These are phyloP conservation scores for Yarrowia osloensis DNA, from an alignment of 805 yeast species.

Conservation along the genomic window DNA sequence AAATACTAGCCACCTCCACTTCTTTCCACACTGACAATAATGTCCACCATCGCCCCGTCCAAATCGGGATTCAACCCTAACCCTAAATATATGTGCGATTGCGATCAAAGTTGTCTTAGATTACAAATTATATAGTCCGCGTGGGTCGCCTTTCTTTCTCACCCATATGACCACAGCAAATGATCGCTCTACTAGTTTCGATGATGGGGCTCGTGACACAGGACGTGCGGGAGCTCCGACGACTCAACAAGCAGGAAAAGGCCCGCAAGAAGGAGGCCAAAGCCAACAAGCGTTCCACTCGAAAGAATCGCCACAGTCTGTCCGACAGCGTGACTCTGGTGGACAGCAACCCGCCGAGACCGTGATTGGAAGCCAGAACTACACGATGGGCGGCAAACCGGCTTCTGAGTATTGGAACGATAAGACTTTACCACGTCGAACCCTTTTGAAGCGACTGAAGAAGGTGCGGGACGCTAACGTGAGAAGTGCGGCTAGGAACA, in stretches of 20 bases:
- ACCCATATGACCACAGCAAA: not conserved
- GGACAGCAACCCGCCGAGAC: not conserved
- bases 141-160: not conserved
- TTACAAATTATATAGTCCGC: not conserved
- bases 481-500: too few species aligned
- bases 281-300: not conserved
- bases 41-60: not conserved
- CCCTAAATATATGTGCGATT: not conserved
- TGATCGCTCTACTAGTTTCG: conserved; percentile 16
- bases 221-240: not conserved
- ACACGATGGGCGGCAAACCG: too few species aligned
- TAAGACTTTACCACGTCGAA: too few species aligned
- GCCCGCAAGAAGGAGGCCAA: not conserved
- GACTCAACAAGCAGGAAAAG: not conserved
- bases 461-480: too few species aligned
- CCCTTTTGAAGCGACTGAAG: too few species aligned
- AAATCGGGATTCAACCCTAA: not conserved
- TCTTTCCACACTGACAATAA: too few species aligned
- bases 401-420: too few species aligned
- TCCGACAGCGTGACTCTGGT: conserved; percentile 15
- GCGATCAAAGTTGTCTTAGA: not conserved
- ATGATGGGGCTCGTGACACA: conserved; percentile 4
- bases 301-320: not conserved
- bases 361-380: too few species aligned
- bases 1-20: too few species aligned